Conservation (phyloP, 305 asterid genomes). For the Solanum chacoense region DNA sequence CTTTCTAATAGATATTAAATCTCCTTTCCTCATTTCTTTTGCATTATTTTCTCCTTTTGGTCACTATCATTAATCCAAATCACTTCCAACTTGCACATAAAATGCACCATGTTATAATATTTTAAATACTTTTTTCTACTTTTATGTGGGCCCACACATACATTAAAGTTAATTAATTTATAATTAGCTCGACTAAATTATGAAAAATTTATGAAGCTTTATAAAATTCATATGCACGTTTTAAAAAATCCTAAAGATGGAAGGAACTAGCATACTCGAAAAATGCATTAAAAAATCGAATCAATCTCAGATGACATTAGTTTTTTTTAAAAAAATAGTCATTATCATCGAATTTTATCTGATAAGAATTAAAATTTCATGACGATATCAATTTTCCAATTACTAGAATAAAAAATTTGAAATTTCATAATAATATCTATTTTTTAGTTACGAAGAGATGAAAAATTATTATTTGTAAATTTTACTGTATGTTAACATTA, state of each 20-base stretch:
- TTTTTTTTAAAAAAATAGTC: neutral
- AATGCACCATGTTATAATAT: neutral
- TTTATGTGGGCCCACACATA: neutral
- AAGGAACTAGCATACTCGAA: neutral
- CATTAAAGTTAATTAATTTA: neutral
- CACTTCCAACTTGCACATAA: neutral
- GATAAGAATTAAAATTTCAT: neutral
- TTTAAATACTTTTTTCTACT: neutral
- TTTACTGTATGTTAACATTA: neutral
- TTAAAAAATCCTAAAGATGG: neutral
- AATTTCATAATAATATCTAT: neutral
- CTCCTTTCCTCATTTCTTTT: neutral
- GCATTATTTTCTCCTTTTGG: neutral
- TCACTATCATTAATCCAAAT: neutral
- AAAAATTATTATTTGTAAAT: neutral
- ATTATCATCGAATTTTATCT: neutral
- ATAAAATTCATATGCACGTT: neutral
- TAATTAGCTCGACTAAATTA: neutral
- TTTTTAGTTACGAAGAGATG: neutral
- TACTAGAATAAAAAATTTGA: accelerated
- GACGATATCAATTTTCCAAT: neutral
- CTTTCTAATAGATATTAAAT: neutral
- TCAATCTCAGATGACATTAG: neutral
- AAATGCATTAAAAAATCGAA: neutral
- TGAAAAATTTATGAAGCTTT: neutral